Evolutionary conservation across 2,329 filamentous ascomycete genomes (phyloP), one percentile per base, ranked within the genome.

Genomic region (Cordyceps javanica): DNA sequence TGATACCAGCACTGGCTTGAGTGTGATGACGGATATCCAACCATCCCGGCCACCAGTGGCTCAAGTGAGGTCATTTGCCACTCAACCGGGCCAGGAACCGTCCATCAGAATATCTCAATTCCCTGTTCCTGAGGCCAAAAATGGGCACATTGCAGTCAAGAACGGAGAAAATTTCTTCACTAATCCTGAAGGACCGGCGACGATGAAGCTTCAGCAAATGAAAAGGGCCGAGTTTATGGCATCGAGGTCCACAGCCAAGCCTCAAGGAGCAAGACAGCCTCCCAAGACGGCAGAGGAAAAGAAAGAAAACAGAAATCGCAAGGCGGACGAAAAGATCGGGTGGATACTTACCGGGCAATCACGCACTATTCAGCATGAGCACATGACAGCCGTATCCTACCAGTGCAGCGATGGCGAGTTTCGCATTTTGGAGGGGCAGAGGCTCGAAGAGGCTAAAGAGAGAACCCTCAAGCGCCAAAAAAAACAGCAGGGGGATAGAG

Each of bases 231-330:
- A 44, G 14, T 36, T 46, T 26, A 45, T 21, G 16, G 46, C 38
- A 23, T 5, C 41, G 7, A 45, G 21, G 16, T n/a, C 45, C n/a
- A 21, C 11, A 13, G 5, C 21, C 28, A 51, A 26, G 28, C n/a
- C 28, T 1, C 39, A 36, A 44, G 51, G 39, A 21, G 16, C 36
- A 10, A 44, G 23, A 39, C 23, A 13, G 28, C 7, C 39, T 16
- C 45, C 46, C 9, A 57, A 44, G 55, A 57, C 45, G 4, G 55
- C 55, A n/a, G 46, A 50, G 23, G 36, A 57, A 14, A 57, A 51
- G 55, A 57, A 51, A 25, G 38, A 34, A 21, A 45, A 25, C 11
- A 44, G 55, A 30, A 50, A 57, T 13, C 46, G 45, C 38, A 45
- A 57, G 21, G 36, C 28, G 5, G 55, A 51, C 28, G 46, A 34